Percentiles rank a stretch among this genome's conserved stretches.
These are phyloP conservation scores for Podospora appendiculata DNA, from an alignment of 495 filamentous ascomycete species.

Conservation along the genomic window DNA sequence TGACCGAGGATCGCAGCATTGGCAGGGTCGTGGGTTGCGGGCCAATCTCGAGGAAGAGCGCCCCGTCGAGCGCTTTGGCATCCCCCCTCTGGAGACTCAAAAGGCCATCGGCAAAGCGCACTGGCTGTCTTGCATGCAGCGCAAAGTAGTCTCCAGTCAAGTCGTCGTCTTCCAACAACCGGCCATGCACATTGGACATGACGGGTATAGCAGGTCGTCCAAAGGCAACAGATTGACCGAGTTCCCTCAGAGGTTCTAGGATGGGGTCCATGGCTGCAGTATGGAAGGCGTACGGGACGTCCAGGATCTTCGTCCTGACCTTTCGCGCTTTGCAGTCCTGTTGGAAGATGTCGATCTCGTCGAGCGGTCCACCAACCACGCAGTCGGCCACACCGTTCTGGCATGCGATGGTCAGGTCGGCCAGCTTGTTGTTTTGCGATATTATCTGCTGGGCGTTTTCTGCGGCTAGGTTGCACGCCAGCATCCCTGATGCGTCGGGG, in stretches of 20 bases:
- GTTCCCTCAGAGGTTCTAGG: not conserved
- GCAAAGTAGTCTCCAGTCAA: not conserved
- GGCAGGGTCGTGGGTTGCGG: not conserved
- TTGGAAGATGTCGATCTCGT: not conserved
- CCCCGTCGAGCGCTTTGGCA: not conserved
- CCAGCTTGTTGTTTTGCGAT: not conserved
- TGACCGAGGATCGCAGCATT: not conserved
- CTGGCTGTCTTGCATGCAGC: not conserved
- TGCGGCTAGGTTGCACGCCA: conserved; percentile 17
- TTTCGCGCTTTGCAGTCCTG: not conserved
- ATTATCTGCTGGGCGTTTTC: not conserved
- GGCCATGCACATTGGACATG: not conserved
- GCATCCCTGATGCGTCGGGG: conserved; percentile 52
- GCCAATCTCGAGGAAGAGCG: not conserved
- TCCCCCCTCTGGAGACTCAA: not conserved
- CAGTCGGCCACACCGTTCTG: not conserved
- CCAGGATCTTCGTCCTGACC: not conserved
- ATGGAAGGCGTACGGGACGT: not conserved
- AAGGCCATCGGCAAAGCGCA: not conserved
- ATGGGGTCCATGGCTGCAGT: not conserved
- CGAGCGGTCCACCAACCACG: not conserved
- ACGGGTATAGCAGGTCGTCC: not conserved
- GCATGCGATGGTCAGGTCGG: not conserved
- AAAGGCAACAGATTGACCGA: not conserved
- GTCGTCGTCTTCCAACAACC: not conserved